A percentile compares a stretch with the other conserved stretches of the same genome.
Evolutionary conservation across 441 rosid genomes (phyloP).

Genomic region (Adansonia grandidieri): DNA sequence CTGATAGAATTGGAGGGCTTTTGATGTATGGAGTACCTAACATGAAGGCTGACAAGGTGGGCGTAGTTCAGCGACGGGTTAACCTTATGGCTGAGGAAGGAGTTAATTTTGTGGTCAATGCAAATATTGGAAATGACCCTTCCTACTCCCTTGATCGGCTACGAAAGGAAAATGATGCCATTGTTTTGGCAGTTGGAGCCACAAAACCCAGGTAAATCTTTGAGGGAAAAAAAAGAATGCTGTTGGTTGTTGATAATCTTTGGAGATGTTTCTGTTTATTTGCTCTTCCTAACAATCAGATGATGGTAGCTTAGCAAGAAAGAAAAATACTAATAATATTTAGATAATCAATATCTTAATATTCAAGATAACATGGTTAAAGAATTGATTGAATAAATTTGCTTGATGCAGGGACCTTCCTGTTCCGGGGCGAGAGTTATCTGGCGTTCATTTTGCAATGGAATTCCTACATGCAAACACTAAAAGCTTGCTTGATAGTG

Average conservation of each 20-base stretch:
- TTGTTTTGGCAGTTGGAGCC: conserved; percentile 93
- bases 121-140: conserved; percentile 90
- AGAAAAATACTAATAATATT: not conserved
- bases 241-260: not conserved
- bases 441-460: conserved; percentile 98
- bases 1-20: conserved; percentile 98
- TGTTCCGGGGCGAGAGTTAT: conserved; percentile 84
- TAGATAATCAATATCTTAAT: not conserved
- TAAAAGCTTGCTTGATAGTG: conserved; percentile 95
- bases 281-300: not conserved
- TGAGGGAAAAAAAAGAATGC: not conserved
- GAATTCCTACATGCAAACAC: conserved; percentile 97
- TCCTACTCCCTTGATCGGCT: conserved; percentile 72
- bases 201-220: conserved; percentile 86
- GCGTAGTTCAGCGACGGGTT: conserved; percentile 92
- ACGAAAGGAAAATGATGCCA: conserved; percentile 80
- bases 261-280: not conserved
- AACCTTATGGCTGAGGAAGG: conserved; percentile 95
- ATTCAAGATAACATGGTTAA: conserved; percentile 1
- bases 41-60: conserved; percentile 99
- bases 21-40: conserved; percentile 99
- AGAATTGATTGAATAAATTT: conserved; percentile 20
- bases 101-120: conserved; percentile 85
- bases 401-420: conserved; percentile 89
- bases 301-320: not conserved